These are phyloP conservation scores for Nitzschia sp. DNA, from an alignment of 108 stramenopile genomes.

Conservation along the genomic window DNA sequence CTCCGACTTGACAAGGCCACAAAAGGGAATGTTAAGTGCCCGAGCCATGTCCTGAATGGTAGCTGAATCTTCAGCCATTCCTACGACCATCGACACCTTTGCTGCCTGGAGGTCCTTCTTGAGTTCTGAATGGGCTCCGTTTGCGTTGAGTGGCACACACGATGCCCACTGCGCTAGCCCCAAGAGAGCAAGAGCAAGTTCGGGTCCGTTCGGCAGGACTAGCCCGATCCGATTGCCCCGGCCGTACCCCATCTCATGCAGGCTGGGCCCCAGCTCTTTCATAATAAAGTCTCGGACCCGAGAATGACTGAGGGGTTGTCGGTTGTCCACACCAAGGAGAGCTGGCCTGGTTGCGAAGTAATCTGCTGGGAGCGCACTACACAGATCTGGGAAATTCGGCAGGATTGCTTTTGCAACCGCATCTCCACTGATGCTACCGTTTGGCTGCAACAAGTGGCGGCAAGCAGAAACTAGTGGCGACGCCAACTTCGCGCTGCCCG, in stretches of 20 bases:
- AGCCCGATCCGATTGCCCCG: conserved; percentile 49
- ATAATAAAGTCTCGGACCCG: conserved; percentile 48
- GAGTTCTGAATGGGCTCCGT: conserved; percentile 45
- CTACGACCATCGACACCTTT: conserved; percentile 34
- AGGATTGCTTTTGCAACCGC: conserved; percentile 49
- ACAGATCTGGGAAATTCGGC: conserved; percentile 48
- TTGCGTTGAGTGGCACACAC: conserved; percentile 55
- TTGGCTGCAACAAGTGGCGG: conserved; percentile 49
- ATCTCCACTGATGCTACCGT: conserved; percentile 49
- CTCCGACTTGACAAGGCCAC: conserved; percentile 26
- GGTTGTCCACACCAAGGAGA: conserved; percentile 25
- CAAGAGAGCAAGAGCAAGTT: conserved; percentile 52
- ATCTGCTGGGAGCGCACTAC: conserved; percentile 43
- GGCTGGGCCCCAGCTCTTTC: conserved; percentile 36
- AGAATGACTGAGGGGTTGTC: conserved; percentile 40
- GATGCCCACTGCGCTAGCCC: conserved; percentile 46
- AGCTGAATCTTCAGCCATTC: conserved; percentile 21
- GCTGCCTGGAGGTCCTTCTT: conserved; percentile 37
- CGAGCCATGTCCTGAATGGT: conserved; percentile 37
- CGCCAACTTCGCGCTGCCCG: conserved; percentile 11
- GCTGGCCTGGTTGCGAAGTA: conserved; percentile 31
- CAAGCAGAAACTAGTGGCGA: conserved; percentile 47
- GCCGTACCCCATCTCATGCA: conserved; percentile 50
- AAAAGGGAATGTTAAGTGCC: conserved; percentile 41
- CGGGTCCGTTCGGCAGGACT: conserved; percentile 61